Conservation (phyloP, 179 eudicot genomes). For the Beta macrorhiza region DNA sequence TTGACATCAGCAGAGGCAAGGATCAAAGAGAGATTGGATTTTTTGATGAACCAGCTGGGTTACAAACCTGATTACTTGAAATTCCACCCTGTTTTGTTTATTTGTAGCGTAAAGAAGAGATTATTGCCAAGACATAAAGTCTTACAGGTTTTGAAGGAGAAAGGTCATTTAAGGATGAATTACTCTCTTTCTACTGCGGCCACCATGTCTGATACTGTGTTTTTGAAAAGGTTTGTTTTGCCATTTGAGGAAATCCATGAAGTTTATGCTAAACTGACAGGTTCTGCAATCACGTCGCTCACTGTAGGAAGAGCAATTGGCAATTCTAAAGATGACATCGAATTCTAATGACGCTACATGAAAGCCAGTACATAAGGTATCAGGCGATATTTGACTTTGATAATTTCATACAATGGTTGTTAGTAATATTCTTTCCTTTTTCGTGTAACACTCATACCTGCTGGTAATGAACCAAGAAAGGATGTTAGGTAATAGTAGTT, state of each 20-base stretch:
- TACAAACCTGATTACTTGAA: neutral
- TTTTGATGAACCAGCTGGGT: neutral
- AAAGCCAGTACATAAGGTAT: too few relatives aligned
- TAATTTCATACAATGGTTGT: too few relatives aligned
- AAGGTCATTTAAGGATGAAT: neutral
- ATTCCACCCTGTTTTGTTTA: neutral
- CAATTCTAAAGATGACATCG: neutral
- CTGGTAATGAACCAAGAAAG: too few relatives aligned
- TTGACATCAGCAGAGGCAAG: neutral
- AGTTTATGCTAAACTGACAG: neutral
- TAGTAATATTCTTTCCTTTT: too few relatives aligned
- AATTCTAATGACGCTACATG: too few relatives aligned
- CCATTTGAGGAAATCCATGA: conserved; percentile 23
- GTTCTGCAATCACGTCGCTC: neutral
- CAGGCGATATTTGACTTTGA: too few relatives aligned
- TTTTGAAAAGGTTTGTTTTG: conserved; percentile 12
- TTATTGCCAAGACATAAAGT: conserved; percentile 4
- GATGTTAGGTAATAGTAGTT: too few relatives aligned
- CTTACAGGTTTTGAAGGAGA: conserved; percentile 7
- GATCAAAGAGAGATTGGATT: neutral
- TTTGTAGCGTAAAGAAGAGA: conserved; percentile 6
- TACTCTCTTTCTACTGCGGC: neutral
- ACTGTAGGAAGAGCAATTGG: neutral
- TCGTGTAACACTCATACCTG: too few relatives aligned
- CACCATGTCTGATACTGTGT: neutral